Evolutionary conservation across 371 early-diverging fungal genomes (phyloP).

Genomic region (Fennellomyces sp.): DNA sequence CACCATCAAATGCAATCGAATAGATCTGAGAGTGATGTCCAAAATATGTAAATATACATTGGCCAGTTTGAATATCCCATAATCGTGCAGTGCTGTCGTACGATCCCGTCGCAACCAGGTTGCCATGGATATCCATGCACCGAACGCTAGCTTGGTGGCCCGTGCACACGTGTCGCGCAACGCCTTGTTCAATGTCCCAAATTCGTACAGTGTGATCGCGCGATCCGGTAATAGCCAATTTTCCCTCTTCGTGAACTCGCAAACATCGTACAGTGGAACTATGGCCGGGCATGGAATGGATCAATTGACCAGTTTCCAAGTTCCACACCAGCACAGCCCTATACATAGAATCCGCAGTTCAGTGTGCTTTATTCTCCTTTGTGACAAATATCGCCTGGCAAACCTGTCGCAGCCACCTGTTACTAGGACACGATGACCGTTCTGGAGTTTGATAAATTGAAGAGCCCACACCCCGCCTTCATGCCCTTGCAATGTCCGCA

Average conservation of each 20-base stretch:
- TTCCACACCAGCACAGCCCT: constrained; percentile 87
- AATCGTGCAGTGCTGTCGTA: constrained; percentile 88
- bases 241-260: constrained; percentile 53
- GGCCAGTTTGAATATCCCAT: constrained; percentile 81
- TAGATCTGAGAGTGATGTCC: constrained; percentile 73
- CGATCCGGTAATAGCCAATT: constrained; percentile 82
- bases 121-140: constrained; percentile 78
- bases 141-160: constrained; percentile 82
- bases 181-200: constrained; percentile 74
- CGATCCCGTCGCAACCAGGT: constrained; percentile 80
- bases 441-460: constrained; percentile 61
- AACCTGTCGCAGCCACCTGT: constrained; percentile 83
- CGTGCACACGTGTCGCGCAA: constrained; percentile 59
- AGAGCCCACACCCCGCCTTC: constrained; percentile 95
- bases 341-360: constrained; percentile 8
- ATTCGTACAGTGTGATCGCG: constrained; percentile 86
- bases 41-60: constrained; percentile 60
- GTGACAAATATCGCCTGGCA: constrained; percentile 1
- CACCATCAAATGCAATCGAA: constrained; percentile 66
- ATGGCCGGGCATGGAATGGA: constrained; percentile 81
- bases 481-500: constrained; percentile 80
- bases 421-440: constrained; percentile 41
- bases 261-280: constrained; percentile 90
- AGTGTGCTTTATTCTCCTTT: constrained; percentile 17
- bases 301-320: constrained; percentile 69